Percentiles rank a stretch among this genome's conserved stretches.
phyloP scores from a whole-genome alignment of 1,139 yeast species.

The Yamadazyma spencermartinsiae region DNA sequence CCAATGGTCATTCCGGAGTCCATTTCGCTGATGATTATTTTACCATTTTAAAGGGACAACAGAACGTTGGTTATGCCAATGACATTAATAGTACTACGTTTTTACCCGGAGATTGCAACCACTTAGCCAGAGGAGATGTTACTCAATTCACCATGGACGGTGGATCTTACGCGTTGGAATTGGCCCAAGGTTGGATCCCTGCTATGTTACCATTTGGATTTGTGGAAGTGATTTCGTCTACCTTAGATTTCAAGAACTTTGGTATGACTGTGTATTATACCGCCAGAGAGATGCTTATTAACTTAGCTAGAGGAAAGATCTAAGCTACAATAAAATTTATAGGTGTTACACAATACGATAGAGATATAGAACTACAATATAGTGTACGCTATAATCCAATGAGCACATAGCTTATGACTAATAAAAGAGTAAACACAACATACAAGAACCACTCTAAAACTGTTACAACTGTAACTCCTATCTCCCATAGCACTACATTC shows the following conservation, averaged over 20 bases:
- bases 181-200: slow-evolving; percentile 99
- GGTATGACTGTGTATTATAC: slow-evolving; percentile 70
- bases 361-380: neutral
- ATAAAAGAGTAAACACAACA: too few relatives aligned
- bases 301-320: slow-evolving; percentile 68
- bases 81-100: slow-evolving; percentile 65
- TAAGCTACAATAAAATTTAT: too few relatives aligned
- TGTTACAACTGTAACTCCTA: too few relatives aligned
- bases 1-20: slow-evolving; percentile 94
- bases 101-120: slow-evolving; percentile 81
- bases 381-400: too few relatives aligned
- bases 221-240: slow-evolving; percentile 74
- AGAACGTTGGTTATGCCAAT: slow-evolving; percentile 67
- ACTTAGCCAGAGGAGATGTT: slow-evolving; percentile 65
- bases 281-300: slow-evolving; percentile 71
- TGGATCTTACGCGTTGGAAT: slow-evolving; percentile 83
- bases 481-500: too few relatives aligned
- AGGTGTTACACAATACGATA: too few relatives aligned
- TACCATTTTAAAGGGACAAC: slow-evolving; percentile 80
- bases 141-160: slow-evolving; percentile 87
- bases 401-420: too few relatives aligned
- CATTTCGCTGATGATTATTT: slow-evolving; percentile 97
- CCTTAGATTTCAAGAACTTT: slow-evolving; percentile 74
- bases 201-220: slow-evolving; percentile 97
- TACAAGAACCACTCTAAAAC: too few relatives aligned